phyloP scores from a whole-genome alignment of 2,329 filamentous ascomycete species.

The Pseudocercospora crystallina region DNA sequence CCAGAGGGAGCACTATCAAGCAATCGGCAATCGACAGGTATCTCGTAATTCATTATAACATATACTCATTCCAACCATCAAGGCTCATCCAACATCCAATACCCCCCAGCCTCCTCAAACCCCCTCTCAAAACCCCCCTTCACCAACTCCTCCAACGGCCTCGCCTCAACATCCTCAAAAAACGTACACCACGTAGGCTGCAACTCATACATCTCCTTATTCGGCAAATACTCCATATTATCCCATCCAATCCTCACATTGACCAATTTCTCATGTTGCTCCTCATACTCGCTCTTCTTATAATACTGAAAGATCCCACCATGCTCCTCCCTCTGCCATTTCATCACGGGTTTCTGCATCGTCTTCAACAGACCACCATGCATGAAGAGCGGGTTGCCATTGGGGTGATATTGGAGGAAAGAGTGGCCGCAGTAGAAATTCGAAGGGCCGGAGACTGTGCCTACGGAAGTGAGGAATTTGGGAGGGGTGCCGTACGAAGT shows the following conservation, averaged over 20 bases:
- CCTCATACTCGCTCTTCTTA: constrained; percentile 24
- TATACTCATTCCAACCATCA: too few relatives aligned
- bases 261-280: constrained; percentile 17
- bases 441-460: constrained; percentile 20
- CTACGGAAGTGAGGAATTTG: constrained; percentile 35
- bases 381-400: constrained; percentile 32
- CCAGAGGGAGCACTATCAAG: too few relatives aligned
- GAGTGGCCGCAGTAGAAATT: constrained; percentile 36
- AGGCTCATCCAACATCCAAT: constrained; percentile 27
- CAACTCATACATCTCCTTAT: constrained; percentile 15
- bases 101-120: constrained; percentile 29
- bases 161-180: constrained; percentile 23
- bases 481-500: constrained; percentile 33
- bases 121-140: constrained; percentile 20
- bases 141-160: constrained; percentile 26
- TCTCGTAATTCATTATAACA: too few relatives aligned
- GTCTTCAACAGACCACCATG: constrained; percentile 38
- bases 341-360: constrained; percentile 25
- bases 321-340: constrained; percentile 27
- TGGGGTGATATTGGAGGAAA: constrained; percentile 38
- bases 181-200: constrained; percentile 26
- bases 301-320: constrained; percentile 35
- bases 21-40: too few relatives aligned
- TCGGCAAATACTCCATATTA: constrained; percentile 13
- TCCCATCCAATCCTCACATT: constrained; percentile 23